These are phyloP conservation scores for Xerocomellus intermedius DNA, from an alignment of 768 basidiomycete genomes.

Conservation along the genomic window DNA sequence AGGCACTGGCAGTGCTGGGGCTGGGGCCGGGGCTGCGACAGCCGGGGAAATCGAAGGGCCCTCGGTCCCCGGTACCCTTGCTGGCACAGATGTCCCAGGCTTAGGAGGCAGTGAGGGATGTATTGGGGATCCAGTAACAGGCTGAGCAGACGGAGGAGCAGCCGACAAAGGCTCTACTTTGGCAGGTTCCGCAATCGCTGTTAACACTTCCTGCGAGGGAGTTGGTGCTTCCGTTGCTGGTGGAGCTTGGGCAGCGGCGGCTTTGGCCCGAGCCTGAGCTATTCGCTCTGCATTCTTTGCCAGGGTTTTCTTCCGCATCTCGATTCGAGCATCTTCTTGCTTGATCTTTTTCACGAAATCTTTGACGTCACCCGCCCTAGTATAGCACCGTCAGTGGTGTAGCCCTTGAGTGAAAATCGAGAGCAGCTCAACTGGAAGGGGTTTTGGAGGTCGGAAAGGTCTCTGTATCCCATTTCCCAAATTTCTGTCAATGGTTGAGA, in stretches of 20 bases:
- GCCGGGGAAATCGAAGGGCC: conserved; percentile 27
- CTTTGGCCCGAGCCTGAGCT: conserved; percentile 43
- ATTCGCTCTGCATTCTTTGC: conserved; percentile 37
- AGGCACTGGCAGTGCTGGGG: conserved; percentile 7
- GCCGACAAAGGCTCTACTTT: conserved; percentile 18
- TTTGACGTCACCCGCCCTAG: conserved; percentile 69
- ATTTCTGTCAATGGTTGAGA: conserved; percentile 74
- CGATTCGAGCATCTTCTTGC: conserved; percentile 62
- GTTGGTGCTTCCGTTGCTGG: conserved; percentile 21
- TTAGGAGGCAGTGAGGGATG: conserved; percentile 75
- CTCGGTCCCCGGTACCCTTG: conserved; percentile 32
- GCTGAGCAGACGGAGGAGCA: conserved; percentile 1
- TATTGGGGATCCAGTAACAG: conserved; percentile 41
- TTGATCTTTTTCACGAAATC: conserved; percentile 73
- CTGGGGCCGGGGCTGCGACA: conserved; percentile 7
- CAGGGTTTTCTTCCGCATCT: conserved; percentile 44
- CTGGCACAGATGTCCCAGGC: conserved; percentile 46
- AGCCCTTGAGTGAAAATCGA: background rate
- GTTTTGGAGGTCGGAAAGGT: conserved; percentile 57
- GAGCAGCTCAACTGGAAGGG: conserved; percentile 60
- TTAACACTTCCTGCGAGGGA: conserved; percentile 18
- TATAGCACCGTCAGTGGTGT: conserved; percentile 3
- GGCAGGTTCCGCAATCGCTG: conserved; percentile 8
- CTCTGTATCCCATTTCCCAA: conserved; percentile 79
- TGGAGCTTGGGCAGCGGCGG: conserved; percentile 27